Conservation (phyloP, 1,284 basidiomycete genomes). For the Cutaneotrichosporon arboriforme region DNA sequence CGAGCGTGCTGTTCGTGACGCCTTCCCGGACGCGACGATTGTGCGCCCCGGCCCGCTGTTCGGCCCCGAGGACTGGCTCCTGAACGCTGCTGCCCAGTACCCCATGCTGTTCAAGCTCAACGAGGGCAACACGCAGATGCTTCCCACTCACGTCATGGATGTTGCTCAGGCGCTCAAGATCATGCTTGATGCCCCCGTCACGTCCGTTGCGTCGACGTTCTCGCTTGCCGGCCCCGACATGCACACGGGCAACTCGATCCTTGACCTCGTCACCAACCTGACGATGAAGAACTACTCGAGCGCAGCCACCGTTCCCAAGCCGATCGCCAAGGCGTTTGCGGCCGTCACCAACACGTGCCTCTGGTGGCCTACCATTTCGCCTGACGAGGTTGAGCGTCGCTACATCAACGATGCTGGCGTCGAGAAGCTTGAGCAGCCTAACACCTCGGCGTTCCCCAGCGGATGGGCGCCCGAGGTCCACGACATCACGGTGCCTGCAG, state of each 20-base stretch:
- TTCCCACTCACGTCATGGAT: slow-evolving; percentile 90
- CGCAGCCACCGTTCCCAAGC: slow-evolving; percentile 71
- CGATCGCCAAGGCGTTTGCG: slow-evolving; percentile 63
- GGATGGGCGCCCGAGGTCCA: slow-evolving; percentile 55
- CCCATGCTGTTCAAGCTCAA: slow-evolving; percentile 96
- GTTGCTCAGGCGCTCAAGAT: slow-evolving; percentile 86
- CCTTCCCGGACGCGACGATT: slow-evolving; percentile 83
- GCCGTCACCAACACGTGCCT: slow-evolving; percentile 60
- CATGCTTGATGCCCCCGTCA: slow-evolving; percentile 62
- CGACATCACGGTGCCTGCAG: slow-evolving; percentile 24
- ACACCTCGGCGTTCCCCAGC: slow-evolving; percentile 23
- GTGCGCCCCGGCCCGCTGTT: slow-evolving; percentile 80
- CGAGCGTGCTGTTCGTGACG: slow-evolving; percentile 78
- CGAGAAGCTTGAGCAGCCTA: slow-evolving; percentile 59
- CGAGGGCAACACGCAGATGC: slow-evolving; percentile 74
- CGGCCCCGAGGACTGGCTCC: slow-evolving; percentile 88
- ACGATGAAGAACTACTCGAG: slow-evolving; percentile 66
- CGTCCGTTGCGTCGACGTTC: slow-evolving; percentile 61
- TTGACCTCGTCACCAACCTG: slow-evolving; percentile 73
- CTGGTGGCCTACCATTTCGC: slow-evolving; percentile 91
- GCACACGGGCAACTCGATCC: slow-evolving; percentile 76
- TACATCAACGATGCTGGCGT: slow-evolving; percentile 69
- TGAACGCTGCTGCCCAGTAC: slow-evolving; percentile 87
- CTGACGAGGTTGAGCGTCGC: slow-evolving; percentile 84
- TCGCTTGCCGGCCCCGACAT: slow-evolving; percentile 84